A percentile compares a stretch with the other conserved stretches of the same genome.
phyloP scores from a whole-genome alignment of 495 filamentous ascomycete genomes.

The Emericellopsis terricola region DNA sequence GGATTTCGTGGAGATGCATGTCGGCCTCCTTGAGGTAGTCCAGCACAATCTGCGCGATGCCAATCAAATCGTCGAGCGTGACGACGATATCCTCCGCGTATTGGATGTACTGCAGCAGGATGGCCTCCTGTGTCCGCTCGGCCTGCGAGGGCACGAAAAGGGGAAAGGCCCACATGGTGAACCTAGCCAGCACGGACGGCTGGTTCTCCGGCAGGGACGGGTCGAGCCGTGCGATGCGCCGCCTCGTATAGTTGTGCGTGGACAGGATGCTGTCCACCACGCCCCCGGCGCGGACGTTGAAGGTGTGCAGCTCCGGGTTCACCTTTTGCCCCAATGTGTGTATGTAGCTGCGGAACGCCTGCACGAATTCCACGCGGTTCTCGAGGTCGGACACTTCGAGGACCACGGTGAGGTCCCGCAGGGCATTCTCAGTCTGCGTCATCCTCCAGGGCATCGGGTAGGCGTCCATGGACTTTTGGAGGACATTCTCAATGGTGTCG shows the following conservation, averaged over 20 bases:
- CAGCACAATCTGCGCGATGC: slow-evolving; percentile 45
- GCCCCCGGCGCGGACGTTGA: slow-evolving; percentile 48
- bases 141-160: slow-evolving; percentile 35
- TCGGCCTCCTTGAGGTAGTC: slow-evolving; percentile 40
- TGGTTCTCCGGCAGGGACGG: slow-evolving; percentile 22
- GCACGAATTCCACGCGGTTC: slow-evolving; percentile 39
- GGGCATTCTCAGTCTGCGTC: slow-evolving; percentile 50
- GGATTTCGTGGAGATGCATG: slow-evolving; percentile 41
- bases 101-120: no score
- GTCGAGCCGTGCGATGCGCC: slow-evolving; percentile 42
- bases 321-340: slow-evolving; percentile 35
- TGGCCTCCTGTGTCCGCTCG: no score
- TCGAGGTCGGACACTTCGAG: slow-evolving; percentile 29
- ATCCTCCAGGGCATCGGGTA: slow-evolving; percentile 46
- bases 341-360: slow-evolving; percentile 51
- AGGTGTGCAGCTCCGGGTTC: slow-evolving; percentile 36
- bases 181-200: slow-evolving; percentile 16
- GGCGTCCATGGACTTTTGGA: slow-evolving; percentile 39
- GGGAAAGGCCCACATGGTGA: slow-evolving; percentile 22
- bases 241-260: slow-evolving; percentile 40
- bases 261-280: slow-evolving; percentile 52
- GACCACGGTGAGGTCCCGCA: slow-evolving; percentile 53
- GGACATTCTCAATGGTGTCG: slow-evolving; percentile 42
- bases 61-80: slow-evolving; percentile 25
- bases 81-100: slow-evolving; percentile 40